Conservation (phyloP, 2,329 filamentous ascomycete genomes). For the Aspergillus sp. region DNA sequence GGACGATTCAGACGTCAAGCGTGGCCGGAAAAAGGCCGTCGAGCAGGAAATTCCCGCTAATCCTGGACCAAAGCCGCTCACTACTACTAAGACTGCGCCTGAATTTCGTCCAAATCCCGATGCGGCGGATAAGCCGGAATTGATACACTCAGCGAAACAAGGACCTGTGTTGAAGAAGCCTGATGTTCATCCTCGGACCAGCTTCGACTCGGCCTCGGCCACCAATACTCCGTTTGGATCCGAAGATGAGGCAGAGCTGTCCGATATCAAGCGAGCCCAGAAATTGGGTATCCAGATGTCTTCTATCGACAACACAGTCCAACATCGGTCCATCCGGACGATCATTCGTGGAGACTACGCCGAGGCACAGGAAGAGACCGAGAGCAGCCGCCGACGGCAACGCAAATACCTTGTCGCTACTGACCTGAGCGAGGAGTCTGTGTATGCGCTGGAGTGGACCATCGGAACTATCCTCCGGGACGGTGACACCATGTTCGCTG, state of each 20-base stretch:
- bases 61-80: neutral
- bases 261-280: constrained; percentile 85
- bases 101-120: constrained; percentile 17
- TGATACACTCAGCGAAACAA: constrained; percentile 43
- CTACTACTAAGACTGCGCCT: constrained; percentile 9
- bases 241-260: constrained; percentile 81
- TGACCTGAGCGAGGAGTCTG: constrained; percentile 89
- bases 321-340: constrained; percentile 81
- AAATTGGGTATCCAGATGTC: constrained; percentile 80
- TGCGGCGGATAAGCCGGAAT: constrained; percentile 11
- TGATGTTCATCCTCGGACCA: constrained; percentile 77
- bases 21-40: constrained; percentile 30
- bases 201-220: constrained; percentile 69
- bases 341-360: constrained; percentile 86
- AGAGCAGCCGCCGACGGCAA: constrained; percentile 74
- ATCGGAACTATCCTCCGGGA: constrained; percentile 93
- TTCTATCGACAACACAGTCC: constrained; percentile 70
- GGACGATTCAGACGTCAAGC: constrained; percentile 35
- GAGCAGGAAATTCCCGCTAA: constrained; percentile 23
- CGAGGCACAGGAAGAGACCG: constrained; percentile 70
- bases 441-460: constrained; percentile 95
- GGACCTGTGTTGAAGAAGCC: constrained; percentile 44
- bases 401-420: constrained; percentile 95
- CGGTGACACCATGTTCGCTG: constrained; percentile 88
- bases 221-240: constrained; percentile 69